Percentiles rank a stretch among this genome's conserved stretches.
phyloP scores from a whole-genome alignment of 257 asterid genomes.

The Solanum gracilifrons region DNA sequence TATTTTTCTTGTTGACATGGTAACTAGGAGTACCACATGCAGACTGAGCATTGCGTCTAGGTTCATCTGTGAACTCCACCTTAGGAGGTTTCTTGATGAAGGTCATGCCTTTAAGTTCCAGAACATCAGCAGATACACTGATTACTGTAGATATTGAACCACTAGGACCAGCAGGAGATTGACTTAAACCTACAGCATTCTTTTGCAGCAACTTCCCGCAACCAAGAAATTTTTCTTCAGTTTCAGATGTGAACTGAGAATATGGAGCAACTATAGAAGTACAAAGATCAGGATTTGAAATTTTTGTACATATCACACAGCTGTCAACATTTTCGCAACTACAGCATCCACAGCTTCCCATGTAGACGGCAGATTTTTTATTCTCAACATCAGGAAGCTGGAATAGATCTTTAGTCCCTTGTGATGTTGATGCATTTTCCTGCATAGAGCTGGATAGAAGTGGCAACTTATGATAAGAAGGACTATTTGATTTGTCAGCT shows the following conservation, averaged over 20 bases:
- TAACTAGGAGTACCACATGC: slow-evolving; percentile 4
- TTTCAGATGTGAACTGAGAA: slow-evolving; percentile 3
- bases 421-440: slow-evolving; percentile 7
- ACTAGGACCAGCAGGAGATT: background rate
- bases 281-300: slow-evolving; percentile 7
- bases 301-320: slow-evolving; percentile 6
- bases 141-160: slow-evolving; percentile 10
- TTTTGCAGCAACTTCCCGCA: slow-evolving; percentile 12
- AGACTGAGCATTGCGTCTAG: slow-evolving; percentile 1
- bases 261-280: slow-evolving; percentile 14
- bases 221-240: slow-evolving; percentile 7
- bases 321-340: slow-evolving; percentile 7
- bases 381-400: slow-evolving; percentile 1
- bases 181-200: slow-evolving; percentile 9
- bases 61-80: slow-evolving; percentile 40
- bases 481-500: slow-evolving; percentile 10
- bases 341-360: slow-evolving; percentile 10
- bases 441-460: slow-evolving; percentile 13
- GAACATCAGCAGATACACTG: slow-evolving; percentile 20
- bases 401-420: background rate
- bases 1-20: slow-evolving; percentile 1
- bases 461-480: slow-evolving; percentile 15
- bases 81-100: slow-evolving; percentile 49
- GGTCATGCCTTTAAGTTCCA: slow-evolving; percentile 41
- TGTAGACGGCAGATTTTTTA: slow-evolving; percentile 3